Evolutionary conservation across 2,329 filamentous ascomycete genomes (phyloP).

Genomic region (Claviceps sorghi): DNA sequence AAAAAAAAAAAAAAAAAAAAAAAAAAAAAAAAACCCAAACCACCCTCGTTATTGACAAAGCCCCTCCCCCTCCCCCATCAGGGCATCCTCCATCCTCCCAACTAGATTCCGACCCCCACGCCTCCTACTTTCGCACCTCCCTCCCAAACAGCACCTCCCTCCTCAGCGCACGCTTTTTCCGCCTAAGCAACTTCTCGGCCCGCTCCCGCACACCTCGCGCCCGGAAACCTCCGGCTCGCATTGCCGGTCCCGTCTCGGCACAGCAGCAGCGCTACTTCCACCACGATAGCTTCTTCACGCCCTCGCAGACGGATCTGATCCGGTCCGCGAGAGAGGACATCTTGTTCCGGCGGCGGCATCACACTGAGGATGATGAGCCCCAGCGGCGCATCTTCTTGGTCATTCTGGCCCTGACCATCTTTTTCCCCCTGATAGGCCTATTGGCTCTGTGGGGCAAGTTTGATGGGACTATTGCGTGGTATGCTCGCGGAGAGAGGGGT

Average conservation of each 20-base stretch:
- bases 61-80: not conserved
- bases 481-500: constrained; percentile 30
- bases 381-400: constrained; percentile 23
- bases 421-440: constrained; percentile 33
- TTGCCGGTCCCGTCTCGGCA: too few species aligned
- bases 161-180: constrained; percentile 8
- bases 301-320: constrained; percentile 18
- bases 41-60: not conserved
- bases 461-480: constrained; percentile 32
- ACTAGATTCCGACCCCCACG: not conserved
- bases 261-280: constrained; percentile 2
- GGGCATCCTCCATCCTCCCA: constrained; percentile 3
- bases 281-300: constrained; percentile 14
- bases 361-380: constrained; percentile 14
- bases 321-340: constrained; percentile 18
- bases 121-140: constrained; percentile 6
- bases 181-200: constrained; percentile 13
- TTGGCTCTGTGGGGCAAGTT: constrained; percentile 30
- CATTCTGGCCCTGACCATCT: constrained; percentile 23
- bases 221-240: not conserved
- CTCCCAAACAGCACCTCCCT: constrained; percentile 6
- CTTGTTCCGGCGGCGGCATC: constrained; percentile 14
- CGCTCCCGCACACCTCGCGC: constrained; percentile 6
- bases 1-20: not conserved
- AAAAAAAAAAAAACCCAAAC: not conserved